Evolutionary conservation across 345 rosid species (phyloP), one percentile per base, ranked within the genome.

Genomic region (Boechera retrofracta): DNA sequence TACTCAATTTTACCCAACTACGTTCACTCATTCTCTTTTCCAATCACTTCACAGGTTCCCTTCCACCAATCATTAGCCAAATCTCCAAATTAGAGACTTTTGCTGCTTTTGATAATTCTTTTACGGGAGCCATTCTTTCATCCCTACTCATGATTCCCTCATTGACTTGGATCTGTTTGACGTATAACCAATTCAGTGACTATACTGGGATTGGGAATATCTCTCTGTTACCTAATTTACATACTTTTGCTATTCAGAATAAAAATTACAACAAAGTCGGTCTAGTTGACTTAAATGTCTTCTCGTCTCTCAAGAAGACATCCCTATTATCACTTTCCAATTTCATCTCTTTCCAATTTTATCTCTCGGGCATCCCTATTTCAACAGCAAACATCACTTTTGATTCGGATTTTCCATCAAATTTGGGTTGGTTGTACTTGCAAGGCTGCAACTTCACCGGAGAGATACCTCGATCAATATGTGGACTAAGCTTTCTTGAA

Each of bases 341-440:
- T n/a, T n/a, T n/a, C n/a, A n/a, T n/a, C n/a, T n/a, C n/a, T n/a
- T n/a, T n/a, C n/a, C 0, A 0, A 0, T 45, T 56, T 7, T 0
- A 0, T 56, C 5, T 58, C 41, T 15, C 3, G 0, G 38, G 38
- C 42, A 58, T 33, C 12, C 26, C 63, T 15, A 26, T 58, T 33
- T 58, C 42, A 33, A 58, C 26, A 33, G 0, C 42, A 58, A 58
- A 58, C 63, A 58, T 58, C 42, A 58, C 53, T n/a, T 48, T 26
- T 2, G 4, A 16, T 58, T 58, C 12, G 0, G 42, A 15, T 15
- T 58, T 58, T 33, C 6, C 1, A 15, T 4, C 63, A n/a, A 0
- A 2, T 6, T 15, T 33, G 41, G 3, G 0, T 0, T 0, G 0
- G n/a, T n/a, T n/a, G n/a, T n/a, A n/a, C n/a, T n/a, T n/a, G n/a